Base-by-base conservation (phyloP, 2,329 filamentous ascomycete genomes). In the Phialophora expanda region DNA sequence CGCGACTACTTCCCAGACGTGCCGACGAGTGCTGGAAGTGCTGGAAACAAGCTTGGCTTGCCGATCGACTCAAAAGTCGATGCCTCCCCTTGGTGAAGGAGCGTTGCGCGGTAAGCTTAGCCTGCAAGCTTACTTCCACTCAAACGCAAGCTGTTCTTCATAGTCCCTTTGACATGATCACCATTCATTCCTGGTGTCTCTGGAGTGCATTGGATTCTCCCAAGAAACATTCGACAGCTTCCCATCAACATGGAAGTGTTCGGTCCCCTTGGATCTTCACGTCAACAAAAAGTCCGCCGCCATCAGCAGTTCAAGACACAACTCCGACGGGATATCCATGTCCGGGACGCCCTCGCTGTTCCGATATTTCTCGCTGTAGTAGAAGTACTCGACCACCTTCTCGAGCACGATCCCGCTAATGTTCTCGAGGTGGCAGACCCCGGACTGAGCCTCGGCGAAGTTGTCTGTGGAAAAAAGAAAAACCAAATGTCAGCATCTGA, bases 361-460 rank as follows among this genome's bases (percentile, higher is more conserved):
- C 69, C 85, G 84, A 73, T 89, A 80, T 76, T 88, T 89, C 71
- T 89, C 84, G 69, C 88, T 86, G 78, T 89, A 90, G 76, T 88
- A 88, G 53, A 90, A 82, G 73, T 90, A 90, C 74, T 89, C 87
- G 81, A 87, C 89, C 61, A 90, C 86, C 75, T 89, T 89, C 73
- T 90, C 87, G 1, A 90, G 80, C 11, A 89, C 82, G 28, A 88
- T 76, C 30, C 85, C 87, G 71, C 85, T 89, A 73, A 89, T 84
- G 48, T 85, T 87, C 63, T 87, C 84, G 26, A 90, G 81, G 1
- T 81, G 79, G 67, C 86, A 87, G 34, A 82, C 82, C 56, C 87
- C 87, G 20, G 83, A 83, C 14, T 83, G 76, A 0, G 84, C 83
- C 76, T 90, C 87, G n/a, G 81, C 78, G 72, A 89, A 89, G 65